These are phyloP conservation scores for Chytriomyces hyalinus DNA, from an alignment of 192 early-diverging fungal species.

Conservation along the genomic window DNA sequence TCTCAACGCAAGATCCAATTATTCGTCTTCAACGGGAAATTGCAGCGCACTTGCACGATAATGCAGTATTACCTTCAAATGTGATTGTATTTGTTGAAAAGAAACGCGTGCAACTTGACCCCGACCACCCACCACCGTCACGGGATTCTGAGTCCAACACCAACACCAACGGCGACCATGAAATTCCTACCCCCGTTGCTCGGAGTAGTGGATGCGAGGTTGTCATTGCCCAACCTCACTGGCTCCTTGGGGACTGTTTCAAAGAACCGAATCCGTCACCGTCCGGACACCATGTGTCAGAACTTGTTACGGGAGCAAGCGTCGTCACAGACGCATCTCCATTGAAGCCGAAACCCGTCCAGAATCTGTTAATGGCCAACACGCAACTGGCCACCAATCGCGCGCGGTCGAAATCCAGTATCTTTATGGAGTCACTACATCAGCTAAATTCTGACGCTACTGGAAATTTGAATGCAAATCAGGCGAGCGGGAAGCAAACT, in stretches of 20 bases:
- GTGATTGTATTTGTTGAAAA: conserved; percentile 1
- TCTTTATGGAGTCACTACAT: background rate
- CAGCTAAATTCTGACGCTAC: background rate
- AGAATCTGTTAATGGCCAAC: background rate
- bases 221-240: background rate
- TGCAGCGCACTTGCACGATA: background rate
- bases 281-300: background rate
- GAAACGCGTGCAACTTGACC: background rate
- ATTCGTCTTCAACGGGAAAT: background rate
- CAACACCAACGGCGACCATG: background rate
- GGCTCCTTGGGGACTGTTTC: background rate
- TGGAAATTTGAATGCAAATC: background rate
- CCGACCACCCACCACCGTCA: background rate
- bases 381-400: background rate
- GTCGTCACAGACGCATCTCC: background rate
- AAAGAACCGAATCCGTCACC: background rate
- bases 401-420: background rate
- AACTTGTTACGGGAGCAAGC: too few species aligned
- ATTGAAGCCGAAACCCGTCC: background rate
- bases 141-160: background rate
- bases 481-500: background rate
- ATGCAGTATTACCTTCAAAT: background rate
- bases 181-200: background rate
- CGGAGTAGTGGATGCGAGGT: background rate
- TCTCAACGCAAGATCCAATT: background rate